Evolutionary conservation across 2,329 filamentous ascomycete genomes (phyloP), one percentile per base, ranked within the genome.

Genomic region (Aspergillus fijiensis): DNA sequence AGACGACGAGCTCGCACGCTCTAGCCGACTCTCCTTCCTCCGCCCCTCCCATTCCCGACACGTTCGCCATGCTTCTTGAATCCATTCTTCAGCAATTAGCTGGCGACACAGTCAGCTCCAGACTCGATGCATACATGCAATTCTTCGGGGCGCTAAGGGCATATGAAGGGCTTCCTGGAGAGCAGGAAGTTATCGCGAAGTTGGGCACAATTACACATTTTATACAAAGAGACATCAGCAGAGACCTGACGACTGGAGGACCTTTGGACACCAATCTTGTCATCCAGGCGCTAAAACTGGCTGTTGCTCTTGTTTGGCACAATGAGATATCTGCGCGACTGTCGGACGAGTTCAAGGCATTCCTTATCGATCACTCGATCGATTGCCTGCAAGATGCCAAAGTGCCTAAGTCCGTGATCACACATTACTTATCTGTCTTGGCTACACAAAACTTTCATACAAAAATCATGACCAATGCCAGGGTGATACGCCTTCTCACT

Each of bases 111-210:
- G 83, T 89, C 56, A 84, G 87, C 59, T 87, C 86, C 12, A 89
- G 89, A 66, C 77, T 95, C 33, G 95, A 99, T 77, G 91, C 93
- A 52, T 98, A 99, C 70, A 87, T 88, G 72, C 89, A 89, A 69
- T 81, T 99, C 49, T 86, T 89, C 33, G 84, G 87, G 35, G 87
- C 89, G 4, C 80, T 97, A 67, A 90, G 91, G 72, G 85, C 89
- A 5, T 96, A 94, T 59, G 91, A 93, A 63, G 90, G 91, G 66
- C 79, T 96, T 14, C 92, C 92, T 0, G 89, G 95, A 65, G 80
- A 86, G 39, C 85, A 89, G 58, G 87, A 87, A 11, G 80, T 96
- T 57, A 84, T 87, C 59, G 85, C 86, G 54, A 96, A 95, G 74
- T 89, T 97, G 82, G 83, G 84, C 11, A 77, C 91, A 2, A 84